Evolutionary conservation across 495 filamentous ascomycete genomes (phyloP).

Genomic region (Cercophora sp.): DNA sequence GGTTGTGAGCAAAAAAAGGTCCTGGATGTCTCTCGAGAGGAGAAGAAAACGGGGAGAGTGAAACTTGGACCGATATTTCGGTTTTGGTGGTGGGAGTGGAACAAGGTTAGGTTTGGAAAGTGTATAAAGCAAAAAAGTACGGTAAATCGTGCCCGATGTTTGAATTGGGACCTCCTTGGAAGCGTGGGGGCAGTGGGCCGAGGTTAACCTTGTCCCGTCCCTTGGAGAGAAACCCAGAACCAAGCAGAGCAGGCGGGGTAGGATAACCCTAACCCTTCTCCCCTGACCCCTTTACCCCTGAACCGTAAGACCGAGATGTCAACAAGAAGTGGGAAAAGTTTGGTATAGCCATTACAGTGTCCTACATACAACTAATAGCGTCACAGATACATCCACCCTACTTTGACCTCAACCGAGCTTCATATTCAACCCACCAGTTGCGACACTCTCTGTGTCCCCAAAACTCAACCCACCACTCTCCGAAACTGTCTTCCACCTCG

Average conservation of each 20-base stretch:
- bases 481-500: slow-evolving; percentile 80
- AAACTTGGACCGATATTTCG: background rate
- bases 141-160: background rate
- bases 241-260: too few species aligned
- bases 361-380: slow-evolving; percentile 77
- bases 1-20: background rate
- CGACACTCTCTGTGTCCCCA: slow-evolving; percentile 80
- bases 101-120: too few species aligned
- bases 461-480: slow-evolving; percentile 93
- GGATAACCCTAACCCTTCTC: slow-evolving; percentile 16
- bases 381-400: slow-evolving; percentile 35
- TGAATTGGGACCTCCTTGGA: background rate
- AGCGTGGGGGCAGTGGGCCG: slow-evolving; percentile 7
- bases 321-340: slow-evolving; percentile 19
- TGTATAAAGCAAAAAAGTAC: background rate
- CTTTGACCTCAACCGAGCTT: slow-evolving; percentile 58
- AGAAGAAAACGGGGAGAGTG: too few species aligned
- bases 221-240: too few species aligned
- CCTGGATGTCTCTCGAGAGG: too few species aligned
- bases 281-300: too few species aligned
- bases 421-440: slow-evolving; percentile 79
- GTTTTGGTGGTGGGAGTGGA: background rate
- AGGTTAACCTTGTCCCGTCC: background rate
- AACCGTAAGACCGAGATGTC: too few species aligned
- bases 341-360: slow-evolving; percentile 83